phyloP scores from a whole-genome alignment of 148 eudicot species.

The Cornus suecica region DNA sequence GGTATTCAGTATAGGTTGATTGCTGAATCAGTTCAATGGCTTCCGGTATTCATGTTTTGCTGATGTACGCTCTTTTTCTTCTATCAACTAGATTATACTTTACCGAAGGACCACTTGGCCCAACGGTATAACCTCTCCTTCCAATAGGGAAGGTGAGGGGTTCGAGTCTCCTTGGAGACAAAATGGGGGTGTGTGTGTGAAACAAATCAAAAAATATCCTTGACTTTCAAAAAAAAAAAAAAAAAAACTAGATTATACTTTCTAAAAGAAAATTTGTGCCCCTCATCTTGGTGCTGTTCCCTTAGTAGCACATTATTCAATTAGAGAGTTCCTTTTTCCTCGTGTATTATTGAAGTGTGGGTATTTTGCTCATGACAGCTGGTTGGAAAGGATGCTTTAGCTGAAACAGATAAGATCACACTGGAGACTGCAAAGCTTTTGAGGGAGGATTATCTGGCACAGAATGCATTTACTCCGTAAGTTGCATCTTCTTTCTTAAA shows the following conservation, averaged over 20 bases:
- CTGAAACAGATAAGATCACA: conserved; percentile 93
- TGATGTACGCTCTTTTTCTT: too few species aligned
- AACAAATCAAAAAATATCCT: too few species aligned
- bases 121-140: too few species aligned
- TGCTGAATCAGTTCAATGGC: background rate
- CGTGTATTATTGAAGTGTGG: background rate
- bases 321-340: background rate
- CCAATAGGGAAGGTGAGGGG: too few species aligned
- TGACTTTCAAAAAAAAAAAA: too few species aligned
- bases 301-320: background rate
- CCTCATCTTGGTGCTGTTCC: background rate
- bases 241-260: background rate
- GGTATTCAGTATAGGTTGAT: background rate
- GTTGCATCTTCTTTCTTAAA: conserved; percentile 12
- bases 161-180: too few species aligned
- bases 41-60: background rate
- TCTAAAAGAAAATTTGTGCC: background rate
- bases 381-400: conserved; percentile 97
- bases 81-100: too few species aligned
- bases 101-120: too few species aligned
- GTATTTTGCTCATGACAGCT: conserved; percentile 54
- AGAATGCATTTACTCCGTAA: conserved; percentile 98
- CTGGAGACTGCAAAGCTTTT: conserved; percentile 92
- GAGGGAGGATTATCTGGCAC: conserved; percentile 99
- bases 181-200: too few species aligned